These are phyloP conservation scores for Zea luxurians DNA, from an alignment of 176 grass and related monocot genomes.

Conservation along the genomic window DNA sequence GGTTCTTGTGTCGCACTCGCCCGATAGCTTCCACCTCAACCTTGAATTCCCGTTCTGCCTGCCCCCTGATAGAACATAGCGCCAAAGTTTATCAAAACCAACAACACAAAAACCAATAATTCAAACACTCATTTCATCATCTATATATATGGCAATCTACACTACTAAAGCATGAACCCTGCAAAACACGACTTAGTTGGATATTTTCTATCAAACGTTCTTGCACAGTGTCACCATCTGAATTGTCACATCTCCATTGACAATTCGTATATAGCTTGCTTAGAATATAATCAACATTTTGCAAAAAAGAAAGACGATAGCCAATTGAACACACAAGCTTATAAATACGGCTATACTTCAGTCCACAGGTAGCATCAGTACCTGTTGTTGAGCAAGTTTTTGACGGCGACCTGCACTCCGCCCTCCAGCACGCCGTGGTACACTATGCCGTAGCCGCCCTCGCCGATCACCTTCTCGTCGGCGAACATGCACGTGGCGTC, in stretches of 20 bases:
- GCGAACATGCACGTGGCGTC: constrained; percentile 78
- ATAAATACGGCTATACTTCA: constrained; percentile 12
- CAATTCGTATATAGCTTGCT: constrained; percentile 28
- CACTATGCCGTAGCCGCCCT: constrained; percentile 94
- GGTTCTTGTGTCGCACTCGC: constrained; percentile 93
- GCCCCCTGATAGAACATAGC: constrained; percentile 63
- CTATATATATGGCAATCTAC: constrained; percentile 22
- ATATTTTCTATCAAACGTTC: constrained; percentile 8
- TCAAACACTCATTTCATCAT: constrained; percentile 22
- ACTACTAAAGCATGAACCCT: constrained; percentile 33
- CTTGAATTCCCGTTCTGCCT: constrained; percentile 98
- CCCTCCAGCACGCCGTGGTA: constrained; percentile 87
- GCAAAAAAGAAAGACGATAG: constrained; percentile 11
- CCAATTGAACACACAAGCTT: constrained; percentile 25
- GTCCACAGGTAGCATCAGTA: constrained; percentile 36
- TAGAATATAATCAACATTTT: constrained; percentile 37
- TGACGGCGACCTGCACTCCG: constrained; percentile 79
- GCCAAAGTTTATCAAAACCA: constrained; percentile 34
- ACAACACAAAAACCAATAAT: constrained; percentile 30
- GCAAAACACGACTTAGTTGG: background rate
- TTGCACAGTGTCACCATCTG: constrained; percentile 37
- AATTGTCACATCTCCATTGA: constrained; percentile 44
- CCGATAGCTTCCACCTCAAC: constrained; percentile 98
- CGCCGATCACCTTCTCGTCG: constrained; percentile 87
- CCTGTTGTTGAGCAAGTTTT: constrained; percentile 95